These are phyloP conservation scores for Adansonia grandidieri DNA, from an alignment of 441 rosid genomes.

Conservation along the genomic window DNA sequence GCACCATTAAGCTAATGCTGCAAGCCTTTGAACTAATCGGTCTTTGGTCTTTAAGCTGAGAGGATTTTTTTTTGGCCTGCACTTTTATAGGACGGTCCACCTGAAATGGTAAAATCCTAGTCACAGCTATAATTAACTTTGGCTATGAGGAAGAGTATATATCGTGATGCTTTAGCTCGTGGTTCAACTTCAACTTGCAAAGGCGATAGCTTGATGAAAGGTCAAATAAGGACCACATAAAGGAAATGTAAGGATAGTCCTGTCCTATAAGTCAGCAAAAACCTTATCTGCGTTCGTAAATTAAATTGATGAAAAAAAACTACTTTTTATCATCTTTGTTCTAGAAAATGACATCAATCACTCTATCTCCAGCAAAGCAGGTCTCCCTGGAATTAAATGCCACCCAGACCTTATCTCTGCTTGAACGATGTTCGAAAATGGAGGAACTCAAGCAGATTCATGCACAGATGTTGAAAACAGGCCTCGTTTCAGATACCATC, in stretches of 20 bases:
- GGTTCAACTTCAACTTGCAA: slow-evolving; percentile 4
- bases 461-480: slow-evolving; percentile 54
- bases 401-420: slow-evolving; percentile 39
- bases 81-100: not conserved
- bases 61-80: not conserved
- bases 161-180: not conserved
- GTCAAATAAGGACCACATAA: slow-evolving; percentile 29
- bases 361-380: slow-evolving; percentile 28
- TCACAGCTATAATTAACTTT: not conserved
- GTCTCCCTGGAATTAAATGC: slow-evolving; percentile 33
- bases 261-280: not conserved
- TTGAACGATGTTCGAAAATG: slow-evolving; percentile 54
- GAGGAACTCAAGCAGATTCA: slow-evolving; percentile 56
- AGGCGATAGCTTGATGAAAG: not conserved
- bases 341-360: slow-evolving; percentile 29
- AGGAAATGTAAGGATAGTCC: not conserved
- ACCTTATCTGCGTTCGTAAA: slow-evolving; percentile 30
- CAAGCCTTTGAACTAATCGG: not conserved
- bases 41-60: not conserved
- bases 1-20: not conserved
- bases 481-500: slow-evolving; percentile 38
- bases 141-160: not conserved
- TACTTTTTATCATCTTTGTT: not conserved
- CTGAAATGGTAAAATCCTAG: not conserved
- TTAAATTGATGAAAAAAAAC: slow-evolving; percentile 5